Conservation (phyloP, 2,329 filamentous ascomycete species). For the Verruconis gallopava region DNA sequence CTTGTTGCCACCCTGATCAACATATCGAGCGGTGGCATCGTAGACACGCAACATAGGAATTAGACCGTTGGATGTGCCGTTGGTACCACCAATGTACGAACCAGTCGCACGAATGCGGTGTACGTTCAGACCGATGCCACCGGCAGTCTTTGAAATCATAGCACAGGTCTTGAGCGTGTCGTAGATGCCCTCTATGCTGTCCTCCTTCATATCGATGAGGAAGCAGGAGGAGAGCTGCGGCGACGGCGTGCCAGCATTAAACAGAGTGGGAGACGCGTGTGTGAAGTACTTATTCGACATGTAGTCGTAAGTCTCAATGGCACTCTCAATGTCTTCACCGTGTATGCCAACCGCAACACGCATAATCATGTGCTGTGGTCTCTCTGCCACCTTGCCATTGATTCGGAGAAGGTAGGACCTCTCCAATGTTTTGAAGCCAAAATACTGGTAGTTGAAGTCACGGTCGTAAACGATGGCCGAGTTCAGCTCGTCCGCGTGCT, state of each 20-base stretch:
- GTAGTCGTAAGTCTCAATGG: slow-evolving; percentile 94
- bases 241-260: slow-evolving; percentile 93
- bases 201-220: slow-evolving; percentile 98
- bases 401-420: slow-evolving; percentile 94
- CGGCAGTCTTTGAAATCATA: slow-evolving; percentile 99
- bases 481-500: slow-evolving; percentile 92
- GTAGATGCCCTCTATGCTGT: slow-evolving; percentile 98
- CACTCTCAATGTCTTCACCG: slow-evolving; percentile 86
- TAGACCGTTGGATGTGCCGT: slow-evolving; percentile 94
- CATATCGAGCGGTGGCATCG: slow-evolving; percentile 98
- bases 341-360: slow-evolving; percentile 95
- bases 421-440: slow-evolving; percentile 98
- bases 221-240: slow-evolving; percentile 96
- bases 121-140: slow-evolving; percentile 91
- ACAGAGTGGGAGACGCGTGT: slow-evolving; percentile 92
- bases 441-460: slow-evolving; percentile 99
- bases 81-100: slow-evolving; percentile 95
- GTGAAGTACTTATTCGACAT: slow-evolving; percentile 99
- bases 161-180: slow-evolving; percentile 98
- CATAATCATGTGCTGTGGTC: slow-evolving; percentile 99
- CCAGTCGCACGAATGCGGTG: slow-evolving; percentile 95
- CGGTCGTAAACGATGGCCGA: slow-evolving; percentile 98
- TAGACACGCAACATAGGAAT: slow-evolving; percentile 97
- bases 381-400: slow-evolving; percentile 89
- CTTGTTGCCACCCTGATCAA: slow-evolving; percentile 99